These are phyloP conservation scores for Gossypium lobatum DNA, from an alignment of 441 rosid genomes.

Conservation along the genomic window DNA sequence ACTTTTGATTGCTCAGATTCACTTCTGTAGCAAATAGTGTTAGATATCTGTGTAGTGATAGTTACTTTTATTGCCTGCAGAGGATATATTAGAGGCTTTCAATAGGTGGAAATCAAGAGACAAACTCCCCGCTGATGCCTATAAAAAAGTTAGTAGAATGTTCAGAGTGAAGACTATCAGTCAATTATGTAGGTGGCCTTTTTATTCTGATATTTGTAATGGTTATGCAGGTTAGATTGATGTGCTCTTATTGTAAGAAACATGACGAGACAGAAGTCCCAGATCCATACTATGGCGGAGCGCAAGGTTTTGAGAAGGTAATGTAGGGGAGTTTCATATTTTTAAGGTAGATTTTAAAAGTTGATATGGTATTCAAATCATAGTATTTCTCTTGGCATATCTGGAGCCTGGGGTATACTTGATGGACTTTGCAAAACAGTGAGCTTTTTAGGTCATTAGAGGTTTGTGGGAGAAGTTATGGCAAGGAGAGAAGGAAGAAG, in stretches of 20 bases:
- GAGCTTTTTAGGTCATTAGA: neutral
- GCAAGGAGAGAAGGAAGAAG: neutral
- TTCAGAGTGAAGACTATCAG: neutral
- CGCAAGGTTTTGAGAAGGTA: constrained; percentile 80
- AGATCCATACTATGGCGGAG: constrained; percentile 75
- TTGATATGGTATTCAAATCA: neutral
- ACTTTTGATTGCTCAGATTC: neutral
- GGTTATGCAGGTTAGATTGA: constrained; percentile 53
- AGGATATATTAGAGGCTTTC: constrained; percentile 67
- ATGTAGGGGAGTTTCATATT: neutral
- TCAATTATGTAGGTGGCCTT: neutral
- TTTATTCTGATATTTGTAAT: constrained; percentile 18
- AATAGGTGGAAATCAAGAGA: constrained; percentile 70
- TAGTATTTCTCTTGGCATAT: neutral
- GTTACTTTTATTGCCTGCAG: constrained; percentile 31
- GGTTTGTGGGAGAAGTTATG: neutral
- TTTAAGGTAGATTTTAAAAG: neutral
- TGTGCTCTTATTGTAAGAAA: constrained; percentile 76
- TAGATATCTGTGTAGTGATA: neutral
- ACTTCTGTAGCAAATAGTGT: neutral
- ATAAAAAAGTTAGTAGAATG: constrained; percentile 51
- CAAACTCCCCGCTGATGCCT: constrained; percentile 65
- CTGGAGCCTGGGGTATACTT: neutral
- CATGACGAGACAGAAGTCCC: constrained; percentile 67
- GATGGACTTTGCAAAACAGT: neutral